phyloP scores from a whole-genome alignment of 257 asterid species.

The Solanum virginianum region DNA sequence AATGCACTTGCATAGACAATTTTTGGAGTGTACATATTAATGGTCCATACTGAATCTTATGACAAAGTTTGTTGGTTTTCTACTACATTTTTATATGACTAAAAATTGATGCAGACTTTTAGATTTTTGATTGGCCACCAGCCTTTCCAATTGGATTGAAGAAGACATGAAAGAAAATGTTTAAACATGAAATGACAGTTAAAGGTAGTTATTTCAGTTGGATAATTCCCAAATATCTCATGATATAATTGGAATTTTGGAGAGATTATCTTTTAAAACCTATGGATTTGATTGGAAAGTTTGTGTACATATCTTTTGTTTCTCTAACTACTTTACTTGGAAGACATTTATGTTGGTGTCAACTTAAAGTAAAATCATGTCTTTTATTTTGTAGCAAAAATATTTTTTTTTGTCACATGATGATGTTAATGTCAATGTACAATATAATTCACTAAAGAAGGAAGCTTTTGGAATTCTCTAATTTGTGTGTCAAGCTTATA shows the following conservation, averaged over 20 bases:
- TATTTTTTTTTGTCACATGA: background rate
- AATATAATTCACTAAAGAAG: background rate
- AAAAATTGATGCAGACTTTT: background rate
- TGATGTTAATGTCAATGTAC: background rate
- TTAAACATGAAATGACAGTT: background rate
- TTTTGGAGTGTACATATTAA: background rate
- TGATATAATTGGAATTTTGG: background rate
- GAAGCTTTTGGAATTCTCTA: background rate
- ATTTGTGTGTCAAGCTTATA: background rate
- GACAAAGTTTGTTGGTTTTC: background rate
- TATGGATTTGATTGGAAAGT: background rate
- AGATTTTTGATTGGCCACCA: slow-evolving; percentile 4
- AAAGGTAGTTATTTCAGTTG: slow-evolving; percentile 8
- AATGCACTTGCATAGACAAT: background rate
- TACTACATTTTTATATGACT: background rate
- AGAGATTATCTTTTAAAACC: background rate
- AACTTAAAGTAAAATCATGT: slow-evolving; percentile 27
- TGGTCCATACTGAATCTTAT: background rate
- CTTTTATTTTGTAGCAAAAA: background rate
- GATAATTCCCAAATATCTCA: slow-evolving; percentile 12
- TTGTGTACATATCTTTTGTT: background rate
- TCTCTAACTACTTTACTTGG: slow-evolving; percentile 8
- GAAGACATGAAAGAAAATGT: slow-evolving; percentile 9
- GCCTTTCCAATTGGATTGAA: slow-evolving; percentile 6
- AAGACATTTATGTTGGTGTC: slow-evolving; percentile 20